These are phyloP conservation scores for Leishmania martiniquensis DNA, from an alignment of 208 protist genomes.

Conservation along the genomic window DNA sequence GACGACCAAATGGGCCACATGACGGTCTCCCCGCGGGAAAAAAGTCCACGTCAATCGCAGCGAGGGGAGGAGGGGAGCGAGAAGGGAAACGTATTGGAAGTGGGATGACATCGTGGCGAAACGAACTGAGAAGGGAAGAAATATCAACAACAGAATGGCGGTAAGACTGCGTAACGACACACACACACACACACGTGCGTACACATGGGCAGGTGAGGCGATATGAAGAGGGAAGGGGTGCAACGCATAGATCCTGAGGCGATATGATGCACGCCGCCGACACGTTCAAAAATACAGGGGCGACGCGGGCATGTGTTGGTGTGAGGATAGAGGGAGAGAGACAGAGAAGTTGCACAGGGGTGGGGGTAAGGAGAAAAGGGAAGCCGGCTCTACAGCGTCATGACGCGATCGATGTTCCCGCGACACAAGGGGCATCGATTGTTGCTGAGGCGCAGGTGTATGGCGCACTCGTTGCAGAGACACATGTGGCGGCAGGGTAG, in stretches of 20 bases:
- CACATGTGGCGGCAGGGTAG: slow-evolving; percentile 94
- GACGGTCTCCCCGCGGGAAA: too few relatives aligned
- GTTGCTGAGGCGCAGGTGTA: slow-evolving; percentile 64
- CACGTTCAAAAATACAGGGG: background rate
- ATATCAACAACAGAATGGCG: background rate
- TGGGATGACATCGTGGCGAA: background rate
- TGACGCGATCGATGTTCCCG: slow-evolving; percentile 60
- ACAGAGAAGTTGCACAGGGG: background rate
- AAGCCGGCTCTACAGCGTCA: slow-evolving; percentile 46
- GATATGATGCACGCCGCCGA: background rate
- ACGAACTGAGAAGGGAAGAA: background rate
- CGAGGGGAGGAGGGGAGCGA: background rate
- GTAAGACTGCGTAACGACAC: background rate
- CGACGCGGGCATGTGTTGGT: background rate
- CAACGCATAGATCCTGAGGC: background rate
- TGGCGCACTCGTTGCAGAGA: slow-evolving; percentile 88
- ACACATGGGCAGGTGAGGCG: background rate
- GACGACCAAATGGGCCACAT: too few relatives aligned
- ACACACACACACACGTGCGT: background rate
- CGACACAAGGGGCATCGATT: slow-evolving; percentile 94
- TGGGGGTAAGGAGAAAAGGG: background rate
- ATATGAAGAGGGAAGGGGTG: background rate
- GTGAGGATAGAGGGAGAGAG: background rate
- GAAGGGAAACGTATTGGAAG: background rate
- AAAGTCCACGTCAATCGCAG: background rate